Conservation (phyloP, 2,329 filamentous ascomycete species). For the Aspergillus aculeatinus region DNA sequence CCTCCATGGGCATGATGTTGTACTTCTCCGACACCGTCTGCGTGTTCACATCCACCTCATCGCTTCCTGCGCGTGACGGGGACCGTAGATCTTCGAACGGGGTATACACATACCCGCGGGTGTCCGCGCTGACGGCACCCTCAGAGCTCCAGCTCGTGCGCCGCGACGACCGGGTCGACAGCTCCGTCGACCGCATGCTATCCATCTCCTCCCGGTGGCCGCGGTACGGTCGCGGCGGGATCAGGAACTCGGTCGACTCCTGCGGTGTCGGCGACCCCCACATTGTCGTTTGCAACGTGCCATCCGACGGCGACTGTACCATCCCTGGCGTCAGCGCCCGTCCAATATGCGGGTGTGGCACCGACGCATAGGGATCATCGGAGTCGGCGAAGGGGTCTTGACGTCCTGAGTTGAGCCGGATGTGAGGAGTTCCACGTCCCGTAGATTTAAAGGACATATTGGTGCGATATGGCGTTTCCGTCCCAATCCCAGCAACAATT, state of each 20-base stretch:
- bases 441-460: conserved; percentile 15
- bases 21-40: conserved; percentile 73
- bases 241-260: conserved; percentile 41
- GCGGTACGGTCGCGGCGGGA: conserved; percentile 47
- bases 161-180: conserved; percentile 57
- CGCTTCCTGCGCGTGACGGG: conserved; percentile 61
- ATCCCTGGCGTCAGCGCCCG: conserved; percentile 23
- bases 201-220: conserved; percentile 53
- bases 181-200: conserved; percentile 47
- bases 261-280: conserved; percentile 53
- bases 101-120: conserved; percentile 50
- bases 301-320: conserved; percentile 24
- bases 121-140: conserved; percentile 51
- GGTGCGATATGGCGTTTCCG: background rate
- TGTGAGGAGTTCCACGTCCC: conserved; percentile 52
- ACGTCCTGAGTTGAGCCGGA: conserved; percentile 63
- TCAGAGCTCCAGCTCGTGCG: conserved; percentile 67
- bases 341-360: conserved; percentile 23
- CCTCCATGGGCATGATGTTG: conserved; percentile 67
- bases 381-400: conserved; percentile 51
- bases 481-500: background rate
- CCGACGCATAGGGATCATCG: conserved; percentile 27
- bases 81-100: conserved; percentile 62
- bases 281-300: conserved; percentile 39
- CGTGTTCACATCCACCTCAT: conserved; percentile 66